These are phyloP conservation scores for Zangia roseola DNA, from an alignment of 768 basidiomycete genomes.

Conservation along the genomic window DNA sequence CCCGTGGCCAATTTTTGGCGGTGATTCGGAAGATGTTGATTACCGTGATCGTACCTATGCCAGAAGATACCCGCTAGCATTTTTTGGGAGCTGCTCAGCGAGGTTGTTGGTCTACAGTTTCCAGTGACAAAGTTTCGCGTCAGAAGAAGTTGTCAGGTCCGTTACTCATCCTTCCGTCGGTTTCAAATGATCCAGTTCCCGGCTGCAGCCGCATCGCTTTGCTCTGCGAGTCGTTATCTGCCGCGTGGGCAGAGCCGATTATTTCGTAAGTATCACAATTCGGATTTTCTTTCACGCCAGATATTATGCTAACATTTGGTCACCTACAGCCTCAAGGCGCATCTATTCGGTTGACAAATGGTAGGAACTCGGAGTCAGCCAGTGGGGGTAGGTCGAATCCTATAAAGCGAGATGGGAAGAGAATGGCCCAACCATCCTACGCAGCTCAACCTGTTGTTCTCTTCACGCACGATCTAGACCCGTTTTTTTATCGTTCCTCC, in stretches of 20 bases:
- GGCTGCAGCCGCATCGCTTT: not conserved
- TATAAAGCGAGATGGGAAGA: constrained; percentile 7
- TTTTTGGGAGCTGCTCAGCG: too few species aligned
- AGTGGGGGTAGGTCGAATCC: not conserved
- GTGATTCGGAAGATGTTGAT: not conserved
- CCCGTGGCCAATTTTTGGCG: not conserved
- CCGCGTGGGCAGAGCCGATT: constrained; percentile 1
- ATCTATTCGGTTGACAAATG: too few species aligned
- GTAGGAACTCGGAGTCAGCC: too few species aligned
- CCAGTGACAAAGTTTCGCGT: too few species aligned
- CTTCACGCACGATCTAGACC: not conserved
- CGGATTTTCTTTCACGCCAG: not conserved
- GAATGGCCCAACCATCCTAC: not conserved
- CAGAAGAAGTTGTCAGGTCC: too few species aligned
- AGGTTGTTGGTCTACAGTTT: not conserved
- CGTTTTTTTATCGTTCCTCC: not conserved
- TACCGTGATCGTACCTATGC: not conserved
- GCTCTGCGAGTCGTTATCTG: not conserved
- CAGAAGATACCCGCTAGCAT: too few species aligned
- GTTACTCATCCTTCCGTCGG: not conserved
- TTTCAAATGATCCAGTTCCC: not conserved
- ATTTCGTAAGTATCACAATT: constrained; percentile 1
- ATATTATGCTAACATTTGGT: constrained; percentile 8
- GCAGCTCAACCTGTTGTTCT: not conserved
- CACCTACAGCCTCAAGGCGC: constrained; percentile 7